Base-by-base conservation (phyloP, 1,284 basidiomycete species). In the Ganoderma leucocontextum region DNA sequence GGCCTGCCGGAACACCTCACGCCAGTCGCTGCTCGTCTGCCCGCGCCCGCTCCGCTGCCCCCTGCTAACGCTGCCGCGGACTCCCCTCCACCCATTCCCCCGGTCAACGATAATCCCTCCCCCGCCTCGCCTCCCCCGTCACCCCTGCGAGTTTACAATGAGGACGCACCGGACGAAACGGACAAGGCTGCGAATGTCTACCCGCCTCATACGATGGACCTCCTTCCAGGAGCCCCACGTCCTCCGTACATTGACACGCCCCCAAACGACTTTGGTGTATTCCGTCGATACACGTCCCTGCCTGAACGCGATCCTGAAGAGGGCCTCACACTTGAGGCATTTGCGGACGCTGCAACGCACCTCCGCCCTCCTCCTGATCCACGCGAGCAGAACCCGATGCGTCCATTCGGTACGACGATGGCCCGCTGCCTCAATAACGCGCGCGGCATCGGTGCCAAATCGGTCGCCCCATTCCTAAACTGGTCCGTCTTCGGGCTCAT, bases 381-480 rank as follows among this genome's bases (percentile, higher is more conserved):
- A 25, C 12, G 13, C 4, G 39, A 47, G 8, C 17, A n/a, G 44
- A 66, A 66, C 53, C 41, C 42, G 4, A 12, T 44, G 7, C 15
- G 12, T 47, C 33, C 13, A 15, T 67, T 63, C 25, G 41, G 65
- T 0, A 7, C 19, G 42, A 44, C 7, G 19, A 15, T 63, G 3
- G 36, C 15, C 19, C 42, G 58, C 42, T 63, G 60, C 36, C 38
- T 63, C 55, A 3, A 49, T 15, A 62, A 62, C 29, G 42, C 60
- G 42, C 10, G 10, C 13, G 15, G 4, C 10, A 15, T 19, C 7
- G 19, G 19, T 19, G 71, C 65, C 60, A 75, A n/a, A n/a, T n/a
- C n/a, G n/a, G n/a, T 75, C 41, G 61, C 64, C 0, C 78, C 73
- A 1, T 80, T 80, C n/a, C 59, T 75, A 4, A 79, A 76, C 64